Evolutionary conservation across 2,329 filamentous ascomycete genomes (phyloP).

Genomic region (Aspergillus versicolor): DNA sequence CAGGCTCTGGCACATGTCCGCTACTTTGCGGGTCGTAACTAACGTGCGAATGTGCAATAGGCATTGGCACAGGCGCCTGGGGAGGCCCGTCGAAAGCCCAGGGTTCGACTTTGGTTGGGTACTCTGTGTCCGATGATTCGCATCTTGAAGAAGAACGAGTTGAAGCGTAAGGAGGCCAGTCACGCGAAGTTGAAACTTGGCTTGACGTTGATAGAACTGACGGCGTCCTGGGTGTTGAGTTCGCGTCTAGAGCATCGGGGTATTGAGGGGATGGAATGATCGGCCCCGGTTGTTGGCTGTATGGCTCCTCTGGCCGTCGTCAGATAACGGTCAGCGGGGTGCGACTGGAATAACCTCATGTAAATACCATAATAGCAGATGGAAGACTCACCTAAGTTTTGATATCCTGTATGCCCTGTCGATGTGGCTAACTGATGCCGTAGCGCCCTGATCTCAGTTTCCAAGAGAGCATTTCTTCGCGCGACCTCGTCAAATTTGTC

Average conservation of each 20-base stretch:
- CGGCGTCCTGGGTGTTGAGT: slow-evolving; percentile 22
- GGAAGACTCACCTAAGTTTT: slow-evolving; percentile 16
- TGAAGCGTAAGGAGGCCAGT: slow-evolving; percentile 29
- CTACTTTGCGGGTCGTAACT: slow-evolving; percentile 18
- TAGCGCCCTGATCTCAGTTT: slow-evolving; percentile 55
- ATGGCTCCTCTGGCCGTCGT: slow-evolving; percentile 18
- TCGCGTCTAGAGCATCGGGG: slow-evolving; percentile 18
- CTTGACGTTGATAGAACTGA: slow-evolving; percentile 26
- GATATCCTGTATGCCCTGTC: slow-evolving; percentile 23
- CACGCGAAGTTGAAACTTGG: slow-evolving; percentile 26
- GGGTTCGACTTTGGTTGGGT: slow-evolving; percentile 24
- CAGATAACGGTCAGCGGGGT: slow-evolving; percentile 14
- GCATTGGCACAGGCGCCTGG: slow-evolving; percentile 16
- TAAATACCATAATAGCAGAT: neutral
- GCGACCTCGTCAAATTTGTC: slow-evolving; percentile 54
- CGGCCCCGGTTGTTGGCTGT: slow-evolving; percentile 17
- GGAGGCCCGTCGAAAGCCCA: slow-evolving; percentile 20
- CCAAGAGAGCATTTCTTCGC: slow-evolving; percentile 54
- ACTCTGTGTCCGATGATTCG: slow-evolving; percentile 29
- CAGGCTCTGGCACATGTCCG: slow-evolving; percentile 17
- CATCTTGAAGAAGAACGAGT: slow-evolving; percentile 28
- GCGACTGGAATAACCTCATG: neutral
- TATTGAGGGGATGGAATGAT: slow-evolving; percentile 27
- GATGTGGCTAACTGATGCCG: slow-evolving; percentile 46
- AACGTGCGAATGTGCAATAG: slow-evolving; percentile 20